These are phyloP conservation scores for Talaromyces ruber DNA, from an alignment of 495 filamentous ascomycete genomes.

Conservation along the genomic window DNA sequence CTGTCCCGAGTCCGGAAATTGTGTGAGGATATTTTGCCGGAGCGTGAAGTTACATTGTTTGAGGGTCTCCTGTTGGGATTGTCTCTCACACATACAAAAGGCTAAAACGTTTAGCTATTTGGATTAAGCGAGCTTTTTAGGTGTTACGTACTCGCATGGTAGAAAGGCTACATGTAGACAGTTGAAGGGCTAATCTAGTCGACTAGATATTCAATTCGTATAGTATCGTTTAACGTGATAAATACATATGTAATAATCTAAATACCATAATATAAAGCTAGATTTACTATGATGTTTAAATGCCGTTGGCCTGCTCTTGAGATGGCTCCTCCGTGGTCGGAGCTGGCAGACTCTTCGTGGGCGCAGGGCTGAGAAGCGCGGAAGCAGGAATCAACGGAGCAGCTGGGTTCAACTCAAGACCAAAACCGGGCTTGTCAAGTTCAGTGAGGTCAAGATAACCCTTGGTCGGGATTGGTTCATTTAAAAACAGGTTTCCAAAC, in stretches of 20 bases:
- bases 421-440: slow-evolving; percentile 86
- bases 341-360: slow-evolving; percentile 41
- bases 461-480: slow-evolving; percentile 80
- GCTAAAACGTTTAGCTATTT: neutral
- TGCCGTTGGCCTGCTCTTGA: slow-evolving; percentile 17
- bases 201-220: neutral
- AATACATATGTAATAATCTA: neutral
- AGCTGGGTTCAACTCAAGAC: slow-evolving; percentile 71
- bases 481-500: slow-evolving; percentile 82
- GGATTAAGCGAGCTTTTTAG: neutral
- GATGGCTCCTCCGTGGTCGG: slow-evolving; percentile 14
- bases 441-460: slow-evolving; percentile 70
- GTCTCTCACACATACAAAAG: neutral
- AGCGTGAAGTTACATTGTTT: neutral
- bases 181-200: neutral
- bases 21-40: neutral
- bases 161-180: too few relatives aligned
- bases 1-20: neutral
- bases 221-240: neutral
- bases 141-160: neutral
- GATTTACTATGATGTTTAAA: neutral
- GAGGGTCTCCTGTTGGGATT: neutral
- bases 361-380: slow-evolving; percentile 64
- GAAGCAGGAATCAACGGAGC: slow-evolving; percentile 70
- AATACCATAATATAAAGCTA: neutral